These are phyloP conservation scores for Eucalyptus marginata DNA, from an alignment of 345 rosid species.

Conservation along the genomic window DNA sequence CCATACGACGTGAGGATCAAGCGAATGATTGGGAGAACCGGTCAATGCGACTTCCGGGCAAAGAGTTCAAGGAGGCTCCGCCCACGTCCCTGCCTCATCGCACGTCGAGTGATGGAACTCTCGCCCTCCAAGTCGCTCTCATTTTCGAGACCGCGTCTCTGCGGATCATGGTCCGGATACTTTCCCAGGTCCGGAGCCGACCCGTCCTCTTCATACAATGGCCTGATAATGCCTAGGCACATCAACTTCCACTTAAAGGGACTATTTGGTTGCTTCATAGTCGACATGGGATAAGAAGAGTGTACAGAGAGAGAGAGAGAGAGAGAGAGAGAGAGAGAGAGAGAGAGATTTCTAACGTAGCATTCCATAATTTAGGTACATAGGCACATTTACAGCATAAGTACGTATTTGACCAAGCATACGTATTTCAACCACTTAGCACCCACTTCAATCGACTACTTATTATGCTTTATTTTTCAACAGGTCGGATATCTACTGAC, in stretches of 20 bases:
- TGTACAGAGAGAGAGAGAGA: not conserved
- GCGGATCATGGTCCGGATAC: not conserved
- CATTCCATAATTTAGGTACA: too few species aligned
- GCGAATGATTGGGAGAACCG: not conserved
- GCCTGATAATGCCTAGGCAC: not conserved
- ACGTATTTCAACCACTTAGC: too few species aligned
- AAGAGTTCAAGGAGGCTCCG: not conserved
- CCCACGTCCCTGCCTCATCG: not conserved
- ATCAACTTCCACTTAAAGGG: not conserved
- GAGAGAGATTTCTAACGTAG: too few species aligned
- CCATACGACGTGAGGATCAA: not conserved
- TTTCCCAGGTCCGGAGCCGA: not conserved
- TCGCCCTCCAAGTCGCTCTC: not conserved
- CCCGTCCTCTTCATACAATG: not conserved
- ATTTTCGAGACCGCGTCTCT: not conserved
- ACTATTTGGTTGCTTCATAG: not conserved
- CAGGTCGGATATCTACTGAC: too few species aligned
- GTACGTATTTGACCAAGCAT: too few species aligned
- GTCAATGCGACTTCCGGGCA: not conserved
- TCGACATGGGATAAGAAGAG: not conserved
- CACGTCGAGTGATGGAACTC: not conserved
- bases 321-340: too few species aligned
- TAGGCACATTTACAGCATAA: too few species aligned
- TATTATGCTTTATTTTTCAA: too few species aligned
- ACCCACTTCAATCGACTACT: too few species aligned